Conservation (phyloP, 352 stramenopile genomes). For the Achlya hypogyna region DNA sequence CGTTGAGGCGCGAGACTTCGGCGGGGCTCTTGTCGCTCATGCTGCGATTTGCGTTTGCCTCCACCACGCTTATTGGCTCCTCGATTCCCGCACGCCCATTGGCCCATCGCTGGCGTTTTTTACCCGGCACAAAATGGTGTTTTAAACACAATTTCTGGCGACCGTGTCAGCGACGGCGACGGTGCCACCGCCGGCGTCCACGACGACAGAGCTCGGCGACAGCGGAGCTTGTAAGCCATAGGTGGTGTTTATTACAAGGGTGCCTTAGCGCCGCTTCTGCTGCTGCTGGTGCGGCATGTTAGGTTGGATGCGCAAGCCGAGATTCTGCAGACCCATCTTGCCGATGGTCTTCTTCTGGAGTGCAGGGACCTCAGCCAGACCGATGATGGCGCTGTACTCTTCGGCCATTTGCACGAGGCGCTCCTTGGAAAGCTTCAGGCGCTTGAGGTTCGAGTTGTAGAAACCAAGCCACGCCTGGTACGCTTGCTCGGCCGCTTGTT, state of each 20-base stretch:
- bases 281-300: too few species aligned
- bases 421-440: conserved; percentile 22
- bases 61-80: not conserved
- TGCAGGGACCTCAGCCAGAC: conserved; percentile 31
- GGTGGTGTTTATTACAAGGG: too few species aligned
- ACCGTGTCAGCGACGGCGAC: too few species aligned
- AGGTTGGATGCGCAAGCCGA: conserved; percentile 17
- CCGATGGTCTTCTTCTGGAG: conserved; percentile 55
- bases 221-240: too few species aligned
- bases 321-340: conserved; percentile 76
- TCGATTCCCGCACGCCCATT: not conserved
- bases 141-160: too few species aligned
- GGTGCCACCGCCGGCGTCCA: too few species aligned
- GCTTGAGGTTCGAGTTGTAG: conserved; percentile 73
- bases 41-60: not conserved
- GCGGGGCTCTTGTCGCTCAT: conserved; percentile 34
- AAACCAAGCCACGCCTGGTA: conserved; percentile 95
- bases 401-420: conserved; percentile 46
- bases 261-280: too few species aligned
- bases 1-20: conserved; percentile 73
- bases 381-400: conserved; percentile 27
- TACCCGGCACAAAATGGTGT: too few species aligned
- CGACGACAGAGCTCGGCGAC: too few species aligned
- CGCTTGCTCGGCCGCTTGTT: conserved; percentile 74
- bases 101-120: too few species aligned